Percentiles rank a stretch among this genome's conserved stretches.
Evolutionary conservation across 805 yeast genomes (phyloP).

Genomic region (Kurtzmaniella cleridarum): DNA sequence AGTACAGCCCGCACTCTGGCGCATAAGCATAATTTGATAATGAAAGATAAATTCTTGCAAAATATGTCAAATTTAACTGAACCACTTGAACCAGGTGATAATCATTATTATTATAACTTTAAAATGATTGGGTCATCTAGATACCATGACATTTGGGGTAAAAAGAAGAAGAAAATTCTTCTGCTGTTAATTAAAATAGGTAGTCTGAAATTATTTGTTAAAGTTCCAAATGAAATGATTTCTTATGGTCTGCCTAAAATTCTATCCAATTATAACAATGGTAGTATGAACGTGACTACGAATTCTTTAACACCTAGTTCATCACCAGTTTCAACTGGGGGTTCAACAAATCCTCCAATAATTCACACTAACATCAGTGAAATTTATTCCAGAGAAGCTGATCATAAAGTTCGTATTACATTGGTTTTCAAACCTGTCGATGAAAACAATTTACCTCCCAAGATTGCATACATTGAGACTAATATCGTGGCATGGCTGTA

Average conservation of each 20-base stretch:
- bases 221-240: conserved; percentile 28
- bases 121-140: conserved; percentile 24
- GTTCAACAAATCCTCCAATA: neutral
- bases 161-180: conserved; percentile 32
- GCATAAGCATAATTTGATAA: conserved; percentile 2
- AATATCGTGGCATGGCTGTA: conserved; percentile 38
- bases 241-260: conserved; percentile 34
- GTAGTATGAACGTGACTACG: conserved; percentile 7
- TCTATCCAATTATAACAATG: conserved; percentile 31
- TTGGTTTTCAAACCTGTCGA: conserved; percentile 23
- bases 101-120: conserved; percentile 10
- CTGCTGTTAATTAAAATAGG: conserved; percentile 31
- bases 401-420: conserved; percentile 17
- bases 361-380: conserved; percentile 8
- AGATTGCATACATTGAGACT: conserved; percentile 26
- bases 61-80: conserved; percentile 4
- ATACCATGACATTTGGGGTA: conserved; percentile 22
- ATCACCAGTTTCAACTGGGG: conserved; percentile 11
- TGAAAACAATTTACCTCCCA: conserved; percentile 24
- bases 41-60: conserved; percentile 7
- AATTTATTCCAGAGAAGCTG: conserved; percentile 24
- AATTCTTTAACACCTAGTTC: conserved; percentile 3
- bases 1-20: conserved; percentile 5
- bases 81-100: conserved; percentile 4
- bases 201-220: conserved; percentile 24